phyloP scores from a whole-genome alignment of 208 protist genomes.

The Acanthamoeba royreba region DNA sequence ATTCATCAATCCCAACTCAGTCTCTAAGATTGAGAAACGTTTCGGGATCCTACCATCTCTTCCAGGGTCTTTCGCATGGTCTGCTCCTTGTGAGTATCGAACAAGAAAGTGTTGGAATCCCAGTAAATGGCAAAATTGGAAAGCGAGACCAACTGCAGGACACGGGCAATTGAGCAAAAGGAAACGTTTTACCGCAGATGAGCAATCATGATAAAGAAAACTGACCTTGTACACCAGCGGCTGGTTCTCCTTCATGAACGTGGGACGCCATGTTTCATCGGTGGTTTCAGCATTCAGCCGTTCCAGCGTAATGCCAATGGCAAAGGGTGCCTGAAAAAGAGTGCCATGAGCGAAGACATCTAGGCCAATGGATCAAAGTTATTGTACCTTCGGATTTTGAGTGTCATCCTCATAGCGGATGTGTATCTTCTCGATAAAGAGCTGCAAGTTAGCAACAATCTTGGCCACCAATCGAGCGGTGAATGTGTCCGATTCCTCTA shows the following conservation, averaged over 20 bases:
- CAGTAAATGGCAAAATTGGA: conserved; percentile 37
- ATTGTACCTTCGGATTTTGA: neutral
- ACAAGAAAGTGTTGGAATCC: neutral
- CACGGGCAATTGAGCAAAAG: neutral
- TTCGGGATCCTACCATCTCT: neutral
- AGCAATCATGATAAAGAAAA: too few species aligned
- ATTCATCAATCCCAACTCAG: too few species aligned
- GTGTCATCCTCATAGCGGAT: conserved; percentile 34
- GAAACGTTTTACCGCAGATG: too few species aligned
- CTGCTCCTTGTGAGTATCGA: neutral
- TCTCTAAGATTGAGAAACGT: too few species aligned
- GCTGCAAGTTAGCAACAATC: neutral
- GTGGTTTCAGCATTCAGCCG: neutral
- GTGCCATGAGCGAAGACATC: neutral
- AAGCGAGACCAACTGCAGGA: conserved; percentile 19
- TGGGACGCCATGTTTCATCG: neutral
- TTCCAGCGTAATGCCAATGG: conserved; percentile 19
- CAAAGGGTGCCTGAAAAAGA: neutral
- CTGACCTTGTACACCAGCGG: neutral
- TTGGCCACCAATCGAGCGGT: neutral
- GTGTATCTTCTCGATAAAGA: conserved; percentile 40
- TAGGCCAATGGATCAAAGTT: neutral
- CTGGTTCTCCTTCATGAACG: conserved; percentile 18
- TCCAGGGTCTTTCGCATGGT: neutral
- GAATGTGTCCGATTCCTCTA: neutral